These are phyloP conservation scores for Tricholomella constricta DNA, from an alignment of 768 basidiomycete genomes.

Conservation along the genomic window DNA sequence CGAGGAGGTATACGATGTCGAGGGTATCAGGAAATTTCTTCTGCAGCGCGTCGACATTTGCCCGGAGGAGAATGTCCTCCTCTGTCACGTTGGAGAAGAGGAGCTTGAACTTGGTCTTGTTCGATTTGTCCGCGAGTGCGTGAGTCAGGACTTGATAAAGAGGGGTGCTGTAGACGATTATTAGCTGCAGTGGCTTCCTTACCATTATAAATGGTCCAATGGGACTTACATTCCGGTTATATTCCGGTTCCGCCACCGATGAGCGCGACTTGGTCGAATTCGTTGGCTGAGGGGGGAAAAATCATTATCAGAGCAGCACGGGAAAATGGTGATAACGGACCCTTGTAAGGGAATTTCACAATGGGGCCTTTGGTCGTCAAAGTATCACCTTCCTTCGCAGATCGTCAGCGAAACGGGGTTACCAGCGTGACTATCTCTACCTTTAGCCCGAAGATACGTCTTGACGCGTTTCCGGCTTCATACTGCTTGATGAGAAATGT, in stretches of 20 bases:
- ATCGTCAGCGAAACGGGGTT: background rate
- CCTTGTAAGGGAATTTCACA: constrained; percentile 82
- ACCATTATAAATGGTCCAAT: no score
- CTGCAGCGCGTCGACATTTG: constrained; percentile 72
- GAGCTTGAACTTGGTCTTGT: constrained; percentile 94
- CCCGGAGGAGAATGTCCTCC: constrained; percentile 84
- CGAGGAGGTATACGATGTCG: constrained; percentile 84
- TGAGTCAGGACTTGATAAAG: constrained; percentile 81
- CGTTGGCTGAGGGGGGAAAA: constrained; percentile 56
- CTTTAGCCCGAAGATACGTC: constrained; percentile 79
- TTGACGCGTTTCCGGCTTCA: constrained; percentile 81
- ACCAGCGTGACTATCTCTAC: constrained; percentile 29
- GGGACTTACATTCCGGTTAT: no score
- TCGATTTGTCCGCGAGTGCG: constrained; percentile 67
- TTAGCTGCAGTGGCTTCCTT: no score
- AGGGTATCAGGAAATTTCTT: constrained; percentile 70
- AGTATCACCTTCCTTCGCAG: constrained; percentile 64
- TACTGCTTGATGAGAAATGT: constrained; percentile 85
- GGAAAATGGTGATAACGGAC: constrained; percentile 40
- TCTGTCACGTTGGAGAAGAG: constrained; percentile 91
- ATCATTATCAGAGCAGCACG: background rate
- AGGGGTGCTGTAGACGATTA: no score
- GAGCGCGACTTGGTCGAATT: constrained; percentile 83
- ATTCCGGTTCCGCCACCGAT: constrained; percentile 96
- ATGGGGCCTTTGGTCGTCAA: constrained; percentile 92